Evolutionary conservation across 768 basidiomycete genomes (phyloP).

Genomic region (Trametes maxima): DNA sequence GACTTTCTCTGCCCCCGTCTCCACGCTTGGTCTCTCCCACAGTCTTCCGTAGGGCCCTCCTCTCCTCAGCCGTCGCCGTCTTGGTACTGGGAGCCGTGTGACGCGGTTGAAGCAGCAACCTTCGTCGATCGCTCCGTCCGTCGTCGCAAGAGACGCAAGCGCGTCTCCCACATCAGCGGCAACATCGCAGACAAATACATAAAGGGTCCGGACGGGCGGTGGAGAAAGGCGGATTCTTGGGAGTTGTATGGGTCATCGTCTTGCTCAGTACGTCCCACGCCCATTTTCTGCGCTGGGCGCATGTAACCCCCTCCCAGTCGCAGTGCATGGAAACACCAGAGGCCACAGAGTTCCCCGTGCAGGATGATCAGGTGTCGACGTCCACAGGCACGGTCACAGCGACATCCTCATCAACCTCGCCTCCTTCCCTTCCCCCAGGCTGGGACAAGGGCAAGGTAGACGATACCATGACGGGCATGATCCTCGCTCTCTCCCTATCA

Average conservation of each 20-base stretch:
- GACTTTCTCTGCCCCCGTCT: conserved; percentile 59
- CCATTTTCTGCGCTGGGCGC: background rate
- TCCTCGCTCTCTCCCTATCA: conserved; percentile 58
- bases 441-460: conserved; percentile 25
- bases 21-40: conserved; percentile 13
- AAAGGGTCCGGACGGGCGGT: conserved; percentile 54
- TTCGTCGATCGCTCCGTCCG: conserved; percentile 9
- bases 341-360: conserved; percentile 49
- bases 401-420: conserved; percentile 36
- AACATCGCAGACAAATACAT: conserved; percentile 58
- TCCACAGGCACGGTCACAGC: conserved; percentile 31
- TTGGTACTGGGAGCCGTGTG: conserved; percentile 14
- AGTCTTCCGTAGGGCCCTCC: conserved; percentile 5
- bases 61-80: conserved; percentile 17
- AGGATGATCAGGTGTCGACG: conserved; percentile 42
- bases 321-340: conserved; percentile 25
- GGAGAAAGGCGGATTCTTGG: conserved; percentile 58
- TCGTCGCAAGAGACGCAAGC: conserved; percentile 16
- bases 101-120: conserved; percentile 6
- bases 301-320: conserved; percentile 14
- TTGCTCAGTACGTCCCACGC: conserved; percentile 47
- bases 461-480: conserved; percentile 30
- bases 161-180: background rate
- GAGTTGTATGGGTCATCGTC: conserved; percentile 74
- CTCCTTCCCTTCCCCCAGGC: conserved; percentile 24